Conservation (phyloP, 345 rosid genomes). For the Anacardium occidentale region DNA sequence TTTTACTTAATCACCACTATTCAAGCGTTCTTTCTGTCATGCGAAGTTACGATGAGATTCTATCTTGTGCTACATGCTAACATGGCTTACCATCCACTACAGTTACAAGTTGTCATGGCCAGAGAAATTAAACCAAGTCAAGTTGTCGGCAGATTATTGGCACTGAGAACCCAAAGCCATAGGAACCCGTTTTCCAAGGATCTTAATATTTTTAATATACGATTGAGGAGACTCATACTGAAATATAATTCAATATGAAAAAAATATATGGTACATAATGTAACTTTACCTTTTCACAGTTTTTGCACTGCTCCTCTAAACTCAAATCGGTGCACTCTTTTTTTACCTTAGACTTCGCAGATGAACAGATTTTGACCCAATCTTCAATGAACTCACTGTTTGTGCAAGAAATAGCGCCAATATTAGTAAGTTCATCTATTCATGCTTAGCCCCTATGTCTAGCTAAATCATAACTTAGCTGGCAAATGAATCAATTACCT, state of each 20-base stretch:
- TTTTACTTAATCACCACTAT: background rate
- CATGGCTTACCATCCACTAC: background rate
- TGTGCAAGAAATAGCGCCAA: background rate
- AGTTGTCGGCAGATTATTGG: background rate
- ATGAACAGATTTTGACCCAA: conserved; percentile 77
- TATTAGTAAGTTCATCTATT: background rate
- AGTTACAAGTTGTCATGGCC: no score
- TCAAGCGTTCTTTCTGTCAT: background rate
- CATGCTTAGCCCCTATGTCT: no score
- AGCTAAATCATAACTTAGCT: no score
- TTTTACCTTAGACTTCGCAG: conserved; percentile 75
- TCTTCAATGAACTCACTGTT: conserved; percentile 85
- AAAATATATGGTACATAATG: background rate
- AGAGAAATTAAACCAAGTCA: background rate
- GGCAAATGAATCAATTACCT: no score
- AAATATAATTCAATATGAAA: background rate
- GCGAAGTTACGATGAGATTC: background rate
- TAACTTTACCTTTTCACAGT: conserved; percentile 78
- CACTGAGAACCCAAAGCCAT: background rate
- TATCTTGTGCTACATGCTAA: background rate
- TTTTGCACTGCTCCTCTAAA: conserved; percentile 67
- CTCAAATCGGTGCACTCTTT: conserved; percentile 34
- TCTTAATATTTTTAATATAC: background rate
- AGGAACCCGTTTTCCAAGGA: background rate
- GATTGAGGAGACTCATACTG: background rate